A percentile compares a stretch with the other conserved stretches of the same genome.
Conservation (phyloP, 2,329 filamentous ascomycete species). For the Nigrospora osmanthi region DNA sequence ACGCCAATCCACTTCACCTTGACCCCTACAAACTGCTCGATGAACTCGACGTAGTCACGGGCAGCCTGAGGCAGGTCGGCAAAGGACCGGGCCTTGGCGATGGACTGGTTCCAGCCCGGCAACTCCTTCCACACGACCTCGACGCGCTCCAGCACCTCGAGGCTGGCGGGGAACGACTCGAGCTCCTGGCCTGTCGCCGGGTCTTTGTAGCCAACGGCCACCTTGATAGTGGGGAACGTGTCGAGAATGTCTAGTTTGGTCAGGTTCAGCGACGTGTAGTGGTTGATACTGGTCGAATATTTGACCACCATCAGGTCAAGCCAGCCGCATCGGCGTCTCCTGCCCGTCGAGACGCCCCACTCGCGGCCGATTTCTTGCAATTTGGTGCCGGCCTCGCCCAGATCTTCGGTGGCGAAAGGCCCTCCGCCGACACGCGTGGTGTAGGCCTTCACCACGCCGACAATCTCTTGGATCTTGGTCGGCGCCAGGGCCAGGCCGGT, state of each 20-base stretch:
- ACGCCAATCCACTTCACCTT: slow-evolving; percentile 60
- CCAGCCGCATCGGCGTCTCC: slow-evolving; percentile 48
- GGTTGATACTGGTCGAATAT: slow-evolving; percentile 53
- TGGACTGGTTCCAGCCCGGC: slow-evolving; percentile 61
- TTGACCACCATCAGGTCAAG: slow-evolving; percentile 62
- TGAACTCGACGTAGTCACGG: slow-evolving; percentile 39
- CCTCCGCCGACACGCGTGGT: slow-evolving; percentile 53
- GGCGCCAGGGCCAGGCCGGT: slow-evolving; percentile 49
- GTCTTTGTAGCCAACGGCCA: slow-evolving; percentile 62
- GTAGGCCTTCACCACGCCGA: slow-evolving; percentile 58
- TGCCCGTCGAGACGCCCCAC: slow-evolving; percentile 27
- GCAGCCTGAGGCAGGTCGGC: slow-evolving; percentile 57
- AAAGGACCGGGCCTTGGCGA: slow-evolving; percentile 50
- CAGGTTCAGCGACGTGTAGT: slow-evolving; percentile 20
- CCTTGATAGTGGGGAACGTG: slow-evolving; percentile 65
- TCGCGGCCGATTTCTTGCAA: slow-evolving; percentile 31
- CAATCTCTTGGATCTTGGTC: slow-evolving; percentile 44
- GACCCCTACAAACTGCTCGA: slow-evolving; percentile 58
- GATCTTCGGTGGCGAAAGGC: slow-evolving; percentile 53
- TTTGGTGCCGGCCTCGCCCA: slow-evolving; percentile 22
- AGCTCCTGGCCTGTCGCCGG: slow-evolving; percentile 36
- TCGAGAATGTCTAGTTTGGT: slow-evolving; percentile 61
- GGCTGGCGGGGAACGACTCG: slow-evolving; percentile 58
- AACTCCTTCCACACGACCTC: slow-evolving; percentile 63
- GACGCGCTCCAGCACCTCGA: slow-evolving; percentile 46